phyloP scores from a whole-genome alignment of 1,284 basidiomycete species.

The Fistulinella cinereoalba region DNA sequence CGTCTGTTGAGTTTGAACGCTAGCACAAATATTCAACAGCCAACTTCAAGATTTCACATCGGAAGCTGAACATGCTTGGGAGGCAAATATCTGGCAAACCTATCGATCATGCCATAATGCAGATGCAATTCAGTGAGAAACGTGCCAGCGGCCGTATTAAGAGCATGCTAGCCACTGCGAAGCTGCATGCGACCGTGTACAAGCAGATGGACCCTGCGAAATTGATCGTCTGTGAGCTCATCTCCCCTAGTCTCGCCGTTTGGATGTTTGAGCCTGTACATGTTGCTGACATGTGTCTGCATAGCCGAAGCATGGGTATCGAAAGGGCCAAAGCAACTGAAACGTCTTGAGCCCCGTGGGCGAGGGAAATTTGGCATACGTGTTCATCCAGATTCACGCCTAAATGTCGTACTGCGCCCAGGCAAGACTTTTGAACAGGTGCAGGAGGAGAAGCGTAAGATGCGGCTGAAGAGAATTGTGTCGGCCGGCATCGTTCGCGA shows the following conservation, averaged over 20 bases:
- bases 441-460: slow-evolving; percentile 58
- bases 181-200: slow-evolving; percentile 78
- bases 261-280: neutral
- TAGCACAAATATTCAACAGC: slow-evolving; percentile 91
- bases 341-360: slow-evolving; percentile 82
- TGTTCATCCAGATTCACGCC: slow-evolving; percentile 71
- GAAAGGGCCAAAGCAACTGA: slow-evolving; percentile 71
- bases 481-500: slow-evolving; percentile 79
- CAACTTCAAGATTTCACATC: slow-evolving; percentile 89
- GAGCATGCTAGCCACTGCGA: slow-evolving; percentile 85
- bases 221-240: slow-evolving; percentile 72
- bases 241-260: neutral
- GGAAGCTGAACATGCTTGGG: slow-evolving; percentile 88
- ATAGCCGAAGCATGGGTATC: slow-evolving; percentile 91
- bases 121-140: slow-evolving; percentile 95
- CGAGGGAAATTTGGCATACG: slow-evolving; percentile 81
- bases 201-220: slow-evolving; percentile 76
- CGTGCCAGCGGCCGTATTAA: slow-evolving; percentile 82
- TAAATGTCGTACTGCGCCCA: slow-evolving; percentile 80
- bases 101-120: slow-evolving; percentile 91
- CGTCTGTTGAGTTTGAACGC: slow-evolving; percentile 6
- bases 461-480: slow-evolving; percentile 73
- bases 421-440: slow-evolving; percentile 79
- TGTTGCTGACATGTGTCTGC: slow-evolving; percentile 7
- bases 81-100: slow-evolving; percentile 87